Base-by-base conservation (phyloP, 2,329 filamentous ascomycete species). In the Torrubiellomyces zombiae region DNA sequence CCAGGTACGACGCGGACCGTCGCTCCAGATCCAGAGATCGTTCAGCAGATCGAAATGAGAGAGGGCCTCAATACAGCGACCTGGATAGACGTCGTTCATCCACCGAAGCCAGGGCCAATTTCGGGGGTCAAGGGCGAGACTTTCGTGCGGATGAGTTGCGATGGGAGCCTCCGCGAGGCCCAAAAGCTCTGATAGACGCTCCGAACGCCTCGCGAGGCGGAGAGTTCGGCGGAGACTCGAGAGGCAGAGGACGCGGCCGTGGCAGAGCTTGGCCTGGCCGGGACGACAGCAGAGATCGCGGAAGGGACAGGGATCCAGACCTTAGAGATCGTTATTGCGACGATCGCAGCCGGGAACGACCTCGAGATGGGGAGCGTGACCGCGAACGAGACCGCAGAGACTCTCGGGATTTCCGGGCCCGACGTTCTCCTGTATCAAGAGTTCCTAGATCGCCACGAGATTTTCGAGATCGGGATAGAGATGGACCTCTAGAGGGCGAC, bases 121-220 rank as follows among this genome's bases (percentile, higher is more conserved):
- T 60, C 28, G 59, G 64, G 15, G 53, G 58, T n/a, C 50, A 63
- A 2, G 65, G 62, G 37, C 60, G 72, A 35, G 68, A 74, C 35
- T 46, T 42, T 9, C 72, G 71, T 33, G 58, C 62, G 27, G 66
- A 71, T 38, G 44, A 61, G 37, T 34, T 63, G 44, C 46, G 56
- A 16, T 64, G 75, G 35, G 80, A 91, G 34, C 75, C 79, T 2
- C 83, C 83, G 3, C 67, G 82, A 28, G 83, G 79, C 1, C 82
- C 83, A 8, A 82, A 85, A 48, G 80, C 78, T 4, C 56, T 83
- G 29, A 65, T 77, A 31, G 79, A 86, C 32, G 54, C 67, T 16
- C 65, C 69, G n/a, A 67, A 63, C 34, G 72, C 71, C 16, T 75
- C 72, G 9, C 65, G 78, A 29, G 75, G 75, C 21, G 63, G 72